Evolutionary conservation across 2,329 filamentous ascomycete genomes (phyloP).

Genomic region (Diaporthe australafricana): DNA sequence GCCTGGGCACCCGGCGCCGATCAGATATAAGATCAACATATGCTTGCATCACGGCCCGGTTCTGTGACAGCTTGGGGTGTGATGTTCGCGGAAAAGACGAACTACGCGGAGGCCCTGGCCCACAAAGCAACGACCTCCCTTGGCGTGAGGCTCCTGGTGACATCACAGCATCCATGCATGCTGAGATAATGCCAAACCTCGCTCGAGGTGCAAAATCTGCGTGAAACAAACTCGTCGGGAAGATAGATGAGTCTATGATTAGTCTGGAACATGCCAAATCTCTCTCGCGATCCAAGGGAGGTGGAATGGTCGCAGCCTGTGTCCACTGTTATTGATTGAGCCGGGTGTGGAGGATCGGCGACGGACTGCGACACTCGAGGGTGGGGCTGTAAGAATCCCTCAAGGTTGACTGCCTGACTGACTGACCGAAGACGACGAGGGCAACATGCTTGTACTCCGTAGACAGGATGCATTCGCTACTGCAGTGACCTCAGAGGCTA

Average conservation of each 20-base stretch:
- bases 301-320: too few species aligned
- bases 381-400: conserved; percentile 22
- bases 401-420: not conserved
- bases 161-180: conserved; percentile 8
- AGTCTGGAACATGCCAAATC: conserved; percentile 8
- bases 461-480: not conserved
- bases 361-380: conserved; percentile 6
- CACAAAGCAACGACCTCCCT: conserved; percentile 10
- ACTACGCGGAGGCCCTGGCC: not conserved
- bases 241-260: not conserved
- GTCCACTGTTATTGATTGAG: not conserved
- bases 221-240: not conserved
- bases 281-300: not conserved
- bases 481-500: not conserved
- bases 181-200: not conserved
- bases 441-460: not conserved
- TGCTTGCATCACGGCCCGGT: not conserved
- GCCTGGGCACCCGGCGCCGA: not conserved
- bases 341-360: conserved; percentile 1
- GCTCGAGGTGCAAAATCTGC: not conserved
- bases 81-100: not conserved
- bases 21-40: not conserved
- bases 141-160: not conserved
- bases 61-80: not conserved
- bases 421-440: not conserved